Conservation (phyloP, 768 basidiomycete species). For the Podaxis sp. region DNA sequence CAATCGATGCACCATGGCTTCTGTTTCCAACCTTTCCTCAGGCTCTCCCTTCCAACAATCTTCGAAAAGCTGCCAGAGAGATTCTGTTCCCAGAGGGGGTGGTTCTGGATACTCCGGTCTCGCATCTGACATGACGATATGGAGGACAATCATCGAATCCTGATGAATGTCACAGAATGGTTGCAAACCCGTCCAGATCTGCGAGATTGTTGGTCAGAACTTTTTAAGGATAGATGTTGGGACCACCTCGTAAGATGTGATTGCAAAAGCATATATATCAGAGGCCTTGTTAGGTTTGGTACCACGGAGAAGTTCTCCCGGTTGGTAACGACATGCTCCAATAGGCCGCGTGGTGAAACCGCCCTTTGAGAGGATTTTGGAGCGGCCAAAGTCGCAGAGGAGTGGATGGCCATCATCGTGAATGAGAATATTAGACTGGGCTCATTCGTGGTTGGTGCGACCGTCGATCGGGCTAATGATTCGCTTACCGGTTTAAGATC, state of each 20-base stretch:
- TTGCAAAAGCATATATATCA: conserved; percentile 17
- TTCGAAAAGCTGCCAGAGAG: neutral
- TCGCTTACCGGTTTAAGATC: conserved; percentile 8
- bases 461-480: neutral
- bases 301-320: conserved; percentile 12
- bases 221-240: too few relatives aligned
- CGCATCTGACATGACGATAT: neutral
- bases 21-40: neutral
- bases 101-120: neutral
- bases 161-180: neutral
- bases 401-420: conserved; percentile 10
- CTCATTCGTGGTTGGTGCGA: neutral
- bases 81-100: neutral
- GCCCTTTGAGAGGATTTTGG: conserved; percentile 9
- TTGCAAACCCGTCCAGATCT: too few relatives aligned
- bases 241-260: neutral
- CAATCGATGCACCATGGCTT: neutral
- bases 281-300: conserved; percentile 11
- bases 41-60: neutral
- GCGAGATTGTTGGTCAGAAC: too few relatives aligned
- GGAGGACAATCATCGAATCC: neutral
- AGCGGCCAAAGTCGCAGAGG: conserved; percentile 19
- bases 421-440: conserved; percentile 6
- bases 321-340: conserved; percentile 13
- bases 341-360: conserved; percentile 16